Evolutionary conservation across 768 basidiomycete genomes (phyloP), one percentile per base, ranked within the genome.

Genomic region (Dictyophora rubrovolvata): DNA sequence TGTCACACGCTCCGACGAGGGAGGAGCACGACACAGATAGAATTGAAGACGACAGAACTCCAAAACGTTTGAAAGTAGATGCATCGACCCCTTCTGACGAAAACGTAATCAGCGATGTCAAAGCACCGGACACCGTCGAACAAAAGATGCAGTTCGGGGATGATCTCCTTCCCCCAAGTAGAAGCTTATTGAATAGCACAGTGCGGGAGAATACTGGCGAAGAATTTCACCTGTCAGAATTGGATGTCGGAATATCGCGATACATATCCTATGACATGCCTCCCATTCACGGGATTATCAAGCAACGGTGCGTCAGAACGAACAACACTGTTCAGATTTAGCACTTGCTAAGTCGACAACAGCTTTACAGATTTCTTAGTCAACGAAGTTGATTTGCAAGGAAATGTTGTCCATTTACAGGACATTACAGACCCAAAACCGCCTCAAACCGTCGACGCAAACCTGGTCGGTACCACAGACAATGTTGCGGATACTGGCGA

Each of bases 291-390:
- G 95, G 91, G 5, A 95, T 98, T 66, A 97, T 98, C 71, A 98
- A 98, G 72, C 95, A 98, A 74, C 79, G 95, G 94, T 93, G 60
- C 62, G 79, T 67, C 12, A 18, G 35, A 60, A 34, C 17, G 33
- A 22, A 34, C 52, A 36, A 28, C 20, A 28, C 11, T n/a, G 6
- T 53, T 35, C 53, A 51, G 49, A n/a, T 49, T 54, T 48, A 18
- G 59, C 54, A 35, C 54, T 22, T 20, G 34, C 56, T 56, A 59
- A 63, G 36, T 62, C 57, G 18, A 48, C 51, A 54, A 23, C 67
- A 96, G 94, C 66, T 98, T 98, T 70, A 95, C 95, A 46, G 96
- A 99, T 71, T 99, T 99, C 69, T 66, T 98, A 65, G 96, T 99
- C 18, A 87, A 80, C 66, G 96, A 99, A 73, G 86, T 99, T 34